These are phyloP conservation scores for Botrytis porri DNA, from an alignment of 2,329 filamentous ascomycete species.

Conservation along the genomic window DNA sequence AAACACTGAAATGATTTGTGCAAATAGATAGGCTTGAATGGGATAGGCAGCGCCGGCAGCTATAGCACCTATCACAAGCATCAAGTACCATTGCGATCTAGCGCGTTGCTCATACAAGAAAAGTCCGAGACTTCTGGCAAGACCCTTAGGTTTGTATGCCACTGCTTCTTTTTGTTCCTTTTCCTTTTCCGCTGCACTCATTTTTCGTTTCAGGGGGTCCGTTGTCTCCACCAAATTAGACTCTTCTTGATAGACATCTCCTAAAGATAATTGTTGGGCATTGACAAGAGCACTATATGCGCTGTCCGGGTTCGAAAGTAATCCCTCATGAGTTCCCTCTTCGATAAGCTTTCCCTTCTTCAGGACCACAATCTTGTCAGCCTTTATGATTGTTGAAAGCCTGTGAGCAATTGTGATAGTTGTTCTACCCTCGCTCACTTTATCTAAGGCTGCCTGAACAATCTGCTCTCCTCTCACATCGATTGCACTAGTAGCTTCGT, in stretches of 20 bases:
- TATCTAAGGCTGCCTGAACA: slow-evolving; percentile 54
- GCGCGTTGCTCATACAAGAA: slow-evolving; percentile 55
- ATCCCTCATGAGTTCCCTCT: slow-evolving; percentile 69
- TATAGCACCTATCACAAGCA: slow-evolving; percentile 47
- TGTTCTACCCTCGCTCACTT: slow-evolving; percentile 59
- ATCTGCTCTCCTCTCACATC: slow-evolving; percentile 47
- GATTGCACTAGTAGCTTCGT: slow-evolving; percentile 61
- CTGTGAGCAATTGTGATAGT: slow-evolving; percentile 93
- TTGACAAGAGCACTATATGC: slow-evolving; percentile 67
- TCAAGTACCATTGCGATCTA: slow-evolving; percentile 49
- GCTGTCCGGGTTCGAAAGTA: slow-evolving; percentile 57
- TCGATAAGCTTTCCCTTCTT: slow-evolving; percentile 70
- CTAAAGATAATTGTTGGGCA: slow-evolving; percentile 47
- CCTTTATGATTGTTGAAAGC: slow-evolving; percentile 77
- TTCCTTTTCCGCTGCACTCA: slow-evolving; percentile 31
- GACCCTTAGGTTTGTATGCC: slow-evolving; percentile 41
- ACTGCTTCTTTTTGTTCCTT: slow-evolving; percentile 25
- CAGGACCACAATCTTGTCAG: slow-evolving; percentile 75
- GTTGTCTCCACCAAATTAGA: slow-evolving; percentile 29
- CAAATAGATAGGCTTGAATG: slow-evolving; percentile 39
- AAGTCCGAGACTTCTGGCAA: slow-evolving; percentile 51
- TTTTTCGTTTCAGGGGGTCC: slow-evolving; percentile 26
- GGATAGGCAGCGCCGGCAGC: slow-evolving; percentile 39
- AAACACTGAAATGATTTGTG: slow-evolving; percentile 38
- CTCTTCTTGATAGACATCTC: slow-evolving; percentile 32